phyloP scores from a whole-genome alignment of 495 filamentous ascomycete genomes.

The Aspergillus wentii region DNA sequence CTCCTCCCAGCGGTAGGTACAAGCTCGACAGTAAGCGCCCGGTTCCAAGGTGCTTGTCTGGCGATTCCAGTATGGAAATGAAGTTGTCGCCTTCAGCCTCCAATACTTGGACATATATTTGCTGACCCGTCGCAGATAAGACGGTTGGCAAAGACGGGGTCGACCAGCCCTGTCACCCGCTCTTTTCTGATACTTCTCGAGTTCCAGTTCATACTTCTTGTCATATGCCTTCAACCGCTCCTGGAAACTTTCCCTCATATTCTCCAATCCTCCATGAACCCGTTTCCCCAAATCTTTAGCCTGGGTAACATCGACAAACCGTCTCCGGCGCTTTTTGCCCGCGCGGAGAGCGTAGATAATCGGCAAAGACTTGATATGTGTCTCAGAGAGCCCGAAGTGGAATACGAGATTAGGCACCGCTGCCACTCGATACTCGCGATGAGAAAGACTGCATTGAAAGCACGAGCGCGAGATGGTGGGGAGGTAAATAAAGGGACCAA shows the following conservation, averaged over 20 bases:
- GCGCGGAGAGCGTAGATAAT: neutral
- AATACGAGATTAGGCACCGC: neutral
- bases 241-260: neutral
- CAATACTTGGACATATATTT: too few relatives aligned
- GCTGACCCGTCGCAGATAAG: neutral
- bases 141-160: too few relatives aligned
- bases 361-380: slow-evolving; percentile 3
- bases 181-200: too few relatives aligned
- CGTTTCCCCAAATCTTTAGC: slow-evolving; percentile 2
- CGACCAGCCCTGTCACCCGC: too few relatives aligned
- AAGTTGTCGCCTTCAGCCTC: slow-evolving; percentile 2
- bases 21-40: slow-evolving; percentile 8
- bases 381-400: neutral
- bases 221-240: too few relatives aligned
- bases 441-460: slow-evolving; percentile 4
- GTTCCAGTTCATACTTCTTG: too few relatives aligned
- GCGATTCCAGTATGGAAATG: slow-evolving; percentile 10
- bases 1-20: slow-evolving; percentile 9
- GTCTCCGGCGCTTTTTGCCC: neutral
- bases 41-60: slow-evolving; percentile 6
- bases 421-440: slow-evolving; percentile 1
- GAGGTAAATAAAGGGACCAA: slow-evolving; percentile 9
- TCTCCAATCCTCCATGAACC: slow-evolving; percentile 1
- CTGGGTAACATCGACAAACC: slow-evolving; percentile 1
- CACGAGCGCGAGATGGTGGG: slow-evolving; percentile 6